Percentiles rank a stretch among this genome's conserved stretches.
Evolutionary conservation across 805 yeast genomes (phyloP).

Genomic region (Cyberlindnera saturnus): DNA sequence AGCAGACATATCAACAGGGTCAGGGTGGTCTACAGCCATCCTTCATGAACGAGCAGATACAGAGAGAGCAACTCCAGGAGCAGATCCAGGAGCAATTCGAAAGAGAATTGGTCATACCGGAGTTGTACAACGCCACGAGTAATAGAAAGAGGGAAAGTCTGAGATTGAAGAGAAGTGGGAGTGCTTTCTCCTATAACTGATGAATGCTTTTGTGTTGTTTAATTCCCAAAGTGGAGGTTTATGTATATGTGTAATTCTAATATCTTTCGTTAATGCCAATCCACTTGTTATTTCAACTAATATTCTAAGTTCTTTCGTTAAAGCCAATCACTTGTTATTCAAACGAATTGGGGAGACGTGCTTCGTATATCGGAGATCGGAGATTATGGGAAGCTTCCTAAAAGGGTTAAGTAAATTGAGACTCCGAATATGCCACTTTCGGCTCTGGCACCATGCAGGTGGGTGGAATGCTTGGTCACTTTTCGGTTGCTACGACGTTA

Average conservation of each 20-base stretch:
- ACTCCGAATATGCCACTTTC: too few species aligned
- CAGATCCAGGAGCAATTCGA: constrained; percentile 9
- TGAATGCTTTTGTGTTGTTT: neutral
- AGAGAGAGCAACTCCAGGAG: constrained; percentile 8
- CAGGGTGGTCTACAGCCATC: constrained; percentile 15
- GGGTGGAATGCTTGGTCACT: too few species aligned
- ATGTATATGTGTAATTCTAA: neutral
- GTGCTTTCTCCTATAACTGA: constrained; percentile 14
- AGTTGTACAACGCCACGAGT: constrained; percentile 37
- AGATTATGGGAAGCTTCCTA: too few species aligned
- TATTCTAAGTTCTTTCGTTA: neutral
- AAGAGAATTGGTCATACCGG: constrained; percentile 18
- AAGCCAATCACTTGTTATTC: too few species aligned
- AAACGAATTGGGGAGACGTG: too few species aligned
- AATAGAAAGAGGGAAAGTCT: constrained; percentile 48
- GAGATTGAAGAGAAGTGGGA: constrained; percentile 39
- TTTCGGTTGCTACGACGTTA: too few species aligned
- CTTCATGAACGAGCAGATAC: constrained; percentile 15
- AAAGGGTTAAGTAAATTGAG: too few species aligned
- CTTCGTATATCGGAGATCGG: too few species aligned
- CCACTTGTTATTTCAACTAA: too few species aligned
- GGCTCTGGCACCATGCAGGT: too few species aligned
- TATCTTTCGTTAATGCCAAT: neutral
- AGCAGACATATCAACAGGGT: constrained; percentile 3
- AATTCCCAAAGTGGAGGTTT: neutral